phyloP scores from a whole-genome alignment of 768 basidiomycete species.

The Termitomyces titanicus region DNA sequence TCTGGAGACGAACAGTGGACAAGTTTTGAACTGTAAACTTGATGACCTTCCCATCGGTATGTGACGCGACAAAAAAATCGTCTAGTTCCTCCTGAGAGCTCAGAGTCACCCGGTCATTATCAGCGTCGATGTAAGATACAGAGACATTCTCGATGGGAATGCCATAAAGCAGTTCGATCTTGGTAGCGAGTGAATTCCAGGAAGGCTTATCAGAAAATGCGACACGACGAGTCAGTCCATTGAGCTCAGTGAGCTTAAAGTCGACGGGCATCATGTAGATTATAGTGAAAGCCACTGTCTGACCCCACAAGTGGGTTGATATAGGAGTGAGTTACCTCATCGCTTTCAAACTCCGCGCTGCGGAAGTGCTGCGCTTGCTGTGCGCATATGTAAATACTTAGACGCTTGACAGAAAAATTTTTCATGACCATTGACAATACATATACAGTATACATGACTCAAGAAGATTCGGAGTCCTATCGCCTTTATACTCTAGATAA shows the following conservation, averaged over 20 bases:
- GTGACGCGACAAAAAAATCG: constrained; percentile 54
- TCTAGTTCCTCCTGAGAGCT: constrained; percentile 75
- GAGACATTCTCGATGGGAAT: constrained; percentile 58
- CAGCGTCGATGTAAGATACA: constrained; percentile 69
- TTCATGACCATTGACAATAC: too few relatives aligned
- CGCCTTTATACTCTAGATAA: too few relatives aligned
- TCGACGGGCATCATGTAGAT: constrained; percentile 41
- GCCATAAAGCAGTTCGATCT: constrained; percentile 45
- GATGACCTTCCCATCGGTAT: constrained; percentile 31
- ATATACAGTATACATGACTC: too few relatives aligned
- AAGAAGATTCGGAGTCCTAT: too few relatives aligned
- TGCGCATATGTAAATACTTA: too few relatives aligned
- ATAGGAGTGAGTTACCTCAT: not conserved
- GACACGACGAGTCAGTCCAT: constrained; percentile 58
- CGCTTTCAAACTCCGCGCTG: constrained; percentile 1
- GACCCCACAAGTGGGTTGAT: not conserved
- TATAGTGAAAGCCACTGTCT: not conserved
- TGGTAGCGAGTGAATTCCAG: constrained; percentile 23
- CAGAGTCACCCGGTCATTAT: constrained; percentile 75
- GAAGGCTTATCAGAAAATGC: constrained; percentile 12
- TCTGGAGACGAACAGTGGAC: constrained; percentile 28
- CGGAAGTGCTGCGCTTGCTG: constrained; percentile 1
- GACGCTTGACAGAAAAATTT: too few relatives aligned
- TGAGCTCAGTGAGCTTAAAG: constrained; percentile 64
- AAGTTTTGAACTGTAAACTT: constrained; percentile 68